A percentile compares a stretch with the other conserved stretches of the same genome.
These are phyloP conservation scores for Cordyceps fumosorosea DNA, from an alignment of 2,329 filamentous ascomycete species.

Conservation along the genomic window DNA sequence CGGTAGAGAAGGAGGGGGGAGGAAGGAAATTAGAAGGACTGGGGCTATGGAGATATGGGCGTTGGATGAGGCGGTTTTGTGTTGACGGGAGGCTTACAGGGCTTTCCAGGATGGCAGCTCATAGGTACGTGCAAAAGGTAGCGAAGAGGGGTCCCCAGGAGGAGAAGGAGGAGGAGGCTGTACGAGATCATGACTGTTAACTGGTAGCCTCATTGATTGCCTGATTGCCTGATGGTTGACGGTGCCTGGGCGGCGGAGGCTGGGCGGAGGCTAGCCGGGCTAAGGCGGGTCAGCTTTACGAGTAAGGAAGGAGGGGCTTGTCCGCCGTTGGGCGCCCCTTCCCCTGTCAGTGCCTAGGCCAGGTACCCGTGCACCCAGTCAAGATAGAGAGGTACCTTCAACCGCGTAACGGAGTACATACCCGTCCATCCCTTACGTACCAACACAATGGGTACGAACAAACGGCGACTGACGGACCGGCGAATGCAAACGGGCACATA, in stretches of 20 bases:
- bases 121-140: neutral
- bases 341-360: neutral
- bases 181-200: neutral
- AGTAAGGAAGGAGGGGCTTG: constrained; percentile 11
- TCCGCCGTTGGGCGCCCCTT: constrained; percentile 8
- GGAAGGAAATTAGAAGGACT: constrained; percentile 10
- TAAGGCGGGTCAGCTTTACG: neutral
- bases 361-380: neutral
- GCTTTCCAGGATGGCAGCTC: neutral
- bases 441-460: neutral
- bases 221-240: neutral
- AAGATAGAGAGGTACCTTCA: neutral
- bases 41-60: constrained; percentile 10
- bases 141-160: neutral
- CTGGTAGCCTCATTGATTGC: neutral
- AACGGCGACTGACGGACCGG: neutral
- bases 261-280: neutral
- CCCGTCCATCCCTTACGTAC: neutral
- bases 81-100: neutral
- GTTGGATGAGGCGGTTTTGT: constrained; percentile 6
- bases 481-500: neutral
- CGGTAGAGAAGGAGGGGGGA: neutral
- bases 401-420: neutral
- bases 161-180: neutral
- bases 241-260: neutral